Base-by-base conservation (phyloP, 106 monocot genomes). In the Dactylorhiza incarnata region DNA sequence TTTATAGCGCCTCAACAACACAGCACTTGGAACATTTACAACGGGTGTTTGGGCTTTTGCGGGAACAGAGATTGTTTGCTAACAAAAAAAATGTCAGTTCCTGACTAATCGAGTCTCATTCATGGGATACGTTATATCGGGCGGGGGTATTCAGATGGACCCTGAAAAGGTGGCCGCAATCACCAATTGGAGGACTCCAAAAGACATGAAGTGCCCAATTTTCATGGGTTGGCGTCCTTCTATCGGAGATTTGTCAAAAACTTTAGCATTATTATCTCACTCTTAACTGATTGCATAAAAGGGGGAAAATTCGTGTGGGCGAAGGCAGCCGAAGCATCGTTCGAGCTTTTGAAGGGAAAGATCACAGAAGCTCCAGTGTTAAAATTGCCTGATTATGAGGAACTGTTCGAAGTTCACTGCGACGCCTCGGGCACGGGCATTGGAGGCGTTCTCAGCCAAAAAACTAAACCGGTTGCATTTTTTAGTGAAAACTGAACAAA, bases 141-240 rank as follows among this genome's bases (percentile, higher is more conserved):
- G 4, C 4, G 47, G 72, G 13, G 80, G 68, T 0, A 2, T 73
- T 2, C 0, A 10, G 17, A 22, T 56, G 9, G 47, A 80, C 17
- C 6, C 7, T 0, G 7, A 14, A 1, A 84, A 80, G 54, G 24
- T 84, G 0, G 1, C 46, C 4, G 77, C 77, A 37, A 37, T 37
- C 37, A 37, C 37, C 37, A 37, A 37, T 37, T 37, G 37, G 37
- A 2, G 1, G 37, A 37, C 37, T 3, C 37, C 37, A 37, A 37
- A 37, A 37, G 37, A 37, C 3, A 37, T 37, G 37, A 37, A 1
- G 25, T 77, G 4, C 17, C 61, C 4, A 86, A 82, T 12, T 80
- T 82, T n/a, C 61, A 59, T 73, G 79, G 79, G 0, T 7, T 37
- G 74, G 68, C 80, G 0, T 37, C 77, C 11, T 82, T 86, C n/a